Percentiles rank a stretch among this genome's conserved stretches.
These are phyloP conservation scores for Astrothelium macrocarpum DNA, from an alignment of 495 filamentous ascomycete genomes.

Conservation along the genomic window DNA sequence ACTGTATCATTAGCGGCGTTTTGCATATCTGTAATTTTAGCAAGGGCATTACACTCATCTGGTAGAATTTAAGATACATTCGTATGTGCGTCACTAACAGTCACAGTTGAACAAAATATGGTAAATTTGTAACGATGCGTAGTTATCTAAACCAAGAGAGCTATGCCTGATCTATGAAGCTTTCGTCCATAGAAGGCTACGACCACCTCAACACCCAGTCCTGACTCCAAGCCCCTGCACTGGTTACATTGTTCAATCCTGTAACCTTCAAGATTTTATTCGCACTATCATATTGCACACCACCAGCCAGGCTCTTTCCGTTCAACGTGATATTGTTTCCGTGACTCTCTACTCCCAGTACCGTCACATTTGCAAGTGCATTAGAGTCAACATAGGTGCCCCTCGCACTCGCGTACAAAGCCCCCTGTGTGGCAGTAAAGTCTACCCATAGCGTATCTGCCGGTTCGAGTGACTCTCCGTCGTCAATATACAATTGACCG, in stretches of 20 bases:
- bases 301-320: conserved; percentile 12
- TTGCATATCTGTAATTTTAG: background rate
- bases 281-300: conserved; percentile 17
- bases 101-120: too few species aligned
- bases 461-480: conserved; percentile 52
- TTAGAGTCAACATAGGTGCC: conserved; percentile 21
- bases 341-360: conserved; percentile 19
- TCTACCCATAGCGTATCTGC: conserved; percentile 35
- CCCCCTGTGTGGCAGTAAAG: conserved; percentile 18
- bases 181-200: background rate
- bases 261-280: conserved; percentile 20
- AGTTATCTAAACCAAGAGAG: background rate
- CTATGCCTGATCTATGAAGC: background rate
- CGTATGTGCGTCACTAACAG: too few species aligned
- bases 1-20: background rate
- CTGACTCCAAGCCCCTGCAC: conserved; percentile 19
- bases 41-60: too few species aligned
- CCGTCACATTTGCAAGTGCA: conserved; percentile 24
- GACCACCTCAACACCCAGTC: conserved; percentile 24
- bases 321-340: conserved; percentile 22
- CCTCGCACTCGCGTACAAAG: conserved; percentile 17
- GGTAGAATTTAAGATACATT: too few species aligned
- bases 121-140: too few species aligned
- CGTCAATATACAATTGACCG: conserved; percentile 71
- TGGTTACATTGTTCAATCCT: conserved; percentile 19